Conservation (phyloP, 2,329 filamentous ascomycete genomes). For the Fusarium xyrophilum region DNA sequence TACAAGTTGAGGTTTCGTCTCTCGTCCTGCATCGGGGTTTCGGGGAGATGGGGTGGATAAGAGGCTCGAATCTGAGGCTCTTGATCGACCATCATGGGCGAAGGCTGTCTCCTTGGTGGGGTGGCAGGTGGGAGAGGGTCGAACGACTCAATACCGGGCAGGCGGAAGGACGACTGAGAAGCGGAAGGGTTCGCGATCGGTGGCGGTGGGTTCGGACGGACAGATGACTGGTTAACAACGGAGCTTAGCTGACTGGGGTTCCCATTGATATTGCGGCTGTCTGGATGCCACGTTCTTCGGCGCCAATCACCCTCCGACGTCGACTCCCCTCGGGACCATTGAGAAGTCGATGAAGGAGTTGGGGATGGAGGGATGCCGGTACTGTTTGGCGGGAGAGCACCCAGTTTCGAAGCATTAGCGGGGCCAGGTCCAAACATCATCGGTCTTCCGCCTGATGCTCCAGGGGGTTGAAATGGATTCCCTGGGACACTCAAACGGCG, state of each 20-base stretch:
- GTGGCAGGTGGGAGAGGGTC: conserved; percentile 74
- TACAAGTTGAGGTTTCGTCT: conserved; percentile 63
- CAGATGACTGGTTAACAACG: conserved; percentile 72
- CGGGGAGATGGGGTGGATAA: conserved; percentile 41
- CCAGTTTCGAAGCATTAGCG: conserved; percentile 61
- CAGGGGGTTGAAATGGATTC: conserved; percentile 75
- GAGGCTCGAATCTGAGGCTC: conserved; percentile 49
- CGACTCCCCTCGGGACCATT: conserved; percentile 71
- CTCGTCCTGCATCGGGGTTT: conserved; percentile 51
- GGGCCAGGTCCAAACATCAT: conserved; percentile 62
- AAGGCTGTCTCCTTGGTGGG: conserved; percentile 69
- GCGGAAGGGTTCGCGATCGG: conserved; percentile 55
- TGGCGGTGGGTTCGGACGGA: conserved; percentile 61
- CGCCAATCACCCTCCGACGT: conserved; percentile 77
- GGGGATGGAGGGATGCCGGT: conserved; percentile 70
- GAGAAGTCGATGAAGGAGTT: conserved; percentile 67
- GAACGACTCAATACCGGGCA: conserved; percentile 93
- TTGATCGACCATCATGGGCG: conserved; percentile 79
- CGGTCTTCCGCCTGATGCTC: conserved; percentile 61
- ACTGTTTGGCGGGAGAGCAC: conserved; percentile 62
- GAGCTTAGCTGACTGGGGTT: conserved; percentile 77
- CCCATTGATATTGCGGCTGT: conserved; percentile 68
- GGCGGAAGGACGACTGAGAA: conserved; percentile 67
- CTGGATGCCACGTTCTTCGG: conserved; percentile 89
- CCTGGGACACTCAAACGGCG: conserved; percentile 82